These are phyloP conservation scores for Sphagnurus paluster DNA, from an alignment of 1,284 basidiomycete species.

Conservation along the genomic window DNA sequence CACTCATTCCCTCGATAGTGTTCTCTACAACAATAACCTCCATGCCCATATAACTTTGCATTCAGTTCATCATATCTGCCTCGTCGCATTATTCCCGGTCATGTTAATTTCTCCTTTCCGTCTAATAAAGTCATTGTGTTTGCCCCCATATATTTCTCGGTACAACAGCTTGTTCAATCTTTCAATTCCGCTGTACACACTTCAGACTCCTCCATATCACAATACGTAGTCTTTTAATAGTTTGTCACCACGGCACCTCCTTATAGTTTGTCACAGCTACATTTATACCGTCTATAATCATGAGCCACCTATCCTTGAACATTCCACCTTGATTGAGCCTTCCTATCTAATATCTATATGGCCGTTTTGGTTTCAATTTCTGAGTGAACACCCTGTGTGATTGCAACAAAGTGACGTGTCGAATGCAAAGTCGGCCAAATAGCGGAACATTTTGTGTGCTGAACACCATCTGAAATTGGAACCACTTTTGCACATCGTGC, in stretches of 20 bases:
- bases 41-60: constrained; percentile 23
- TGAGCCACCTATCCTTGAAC: no score
- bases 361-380: no score
- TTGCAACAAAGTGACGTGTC: constrained; percentile 33
- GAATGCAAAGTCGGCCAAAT: constrained; percentile 35
- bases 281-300: constrained; percentile 6
- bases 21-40: constrained; percentile 11
- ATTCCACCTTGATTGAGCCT: no score
- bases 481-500: constrained; percentile 7
- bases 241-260: constrained; percentile 3
- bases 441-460: constrained; percentile 15
- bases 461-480: constrained; percentile 3
- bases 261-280: background rate
- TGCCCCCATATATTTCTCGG: constrained; percentile 11
- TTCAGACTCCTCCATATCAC: constrained; percentile 10
- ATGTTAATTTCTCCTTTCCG: constrained; percentile 4
- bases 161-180: constrained; percentile 11
- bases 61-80: constrained; percentile 13
- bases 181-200: constrained; percentile 11
- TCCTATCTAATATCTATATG: no score
- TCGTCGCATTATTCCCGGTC: constrained; percentile 9
- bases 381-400: no score
- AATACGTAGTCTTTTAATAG: constrained; percentile 6
- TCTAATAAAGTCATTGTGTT: constrained; percentile 9
- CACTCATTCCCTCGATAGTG: constrained; percentile 4